These are phyloP conservation scores for Aurantiochytrium sp. DNA, from an alignment of 108 stramenopile species.

Conservation along the genomic window DNA sequence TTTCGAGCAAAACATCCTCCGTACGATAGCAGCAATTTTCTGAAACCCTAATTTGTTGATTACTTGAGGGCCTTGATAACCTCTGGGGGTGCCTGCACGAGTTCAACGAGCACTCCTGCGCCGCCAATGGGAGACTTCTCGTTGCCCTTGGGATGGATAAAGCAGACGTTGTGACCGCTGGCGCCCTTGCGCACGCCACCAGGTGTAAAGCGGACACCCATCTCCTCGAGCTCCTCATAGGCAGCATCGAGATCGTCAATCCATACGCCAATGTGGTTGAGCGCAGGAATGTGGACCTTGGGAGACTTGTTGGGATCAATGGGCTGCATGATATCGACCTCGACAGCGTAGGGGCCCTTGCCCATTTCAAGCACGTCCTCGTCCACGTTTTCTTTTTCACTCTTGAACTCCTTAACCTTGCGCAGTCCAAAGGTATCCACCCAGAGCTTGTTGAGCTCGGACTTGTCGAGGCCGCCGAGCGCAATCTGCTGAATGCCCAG, in stretches of 20 bases:
- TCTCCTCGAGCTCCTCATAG: slow-evolving; percentile 68
- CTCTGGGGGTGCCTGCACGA: slow-evolving; percentile 89
- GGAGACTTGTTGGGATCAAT: slow-evolving; percentile 52
- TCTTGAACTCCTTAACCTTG: slow-evolving; percentile 51
- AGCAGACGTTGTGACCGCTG: slow-evolving; percentile 81
- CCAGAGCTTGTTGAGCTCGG: slow-evolving; percentile 66
- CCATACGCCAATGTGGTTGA: slow-evolving; percentile 98
- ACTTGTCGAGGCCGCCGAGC: slow-evolving; percentile 67
- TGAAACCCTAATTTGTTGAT: too few species aligned
- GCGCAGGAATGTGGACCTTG: slow-evolving; percentile 78
- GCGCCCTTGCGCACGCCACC: slow-evolving; percentile 90
- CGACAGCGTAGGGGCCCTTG: slow-evolving; percentile 61
- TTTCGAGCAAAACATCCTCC: background rate
- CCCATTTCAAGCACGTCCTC: slow-evolving; percentile 88
- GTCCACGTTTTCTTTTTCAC: slow-evolving; percentile 87
- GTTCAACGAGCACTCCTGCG: slow-evolving; percentile 85
- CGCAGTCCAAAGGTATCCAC: slow-evolving; percentile 66
- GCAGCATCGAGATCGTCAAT: slow-evolving; percentile 75
- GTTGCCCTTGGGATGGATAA: slow-evolving; percentile 95
- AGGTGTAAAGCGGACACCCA: slow-evolving; percentile 76
- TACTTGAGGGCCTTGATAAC: slow-evolving; percentile 43
- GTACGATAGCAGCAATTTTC: background rate
- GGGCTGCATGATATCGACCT: slow-evolving; percentile 94
- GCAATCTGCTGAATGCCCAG: slow-evolving; percentile 94
- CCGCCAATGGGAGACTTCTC: slow-evolving; percentile 73